Base-by-base conservation (phyloP, 2,329 filamentous ascomycete species). In the Bimuria novae-zelandiae region DNA sequence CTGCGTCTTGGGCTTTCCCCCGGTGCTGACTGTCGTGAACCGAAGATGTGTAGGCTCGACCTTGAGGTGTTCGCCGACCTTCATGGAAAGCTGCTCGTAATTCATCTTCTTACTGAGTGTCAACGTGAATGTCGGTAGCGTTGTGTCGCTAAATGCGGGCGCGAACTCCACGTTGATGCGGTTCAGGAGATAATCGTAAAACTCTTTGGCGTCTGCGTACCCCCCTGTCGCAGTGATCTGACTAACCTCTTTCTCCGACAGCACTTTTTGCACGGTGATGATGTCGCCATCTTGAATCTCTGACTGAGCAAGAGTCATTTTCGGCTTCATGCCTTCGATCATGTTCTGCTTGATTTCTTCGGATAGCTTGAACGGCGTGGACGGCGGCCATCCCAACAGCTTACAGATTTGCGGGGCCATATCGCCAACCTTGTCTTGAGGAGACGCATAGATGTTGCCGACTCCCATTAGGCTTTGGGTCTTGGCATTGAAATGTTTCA, bases 331-430 rank as follows among this genome's bases (percentile, higher is more conserved):
- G 6, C 84, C 82, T 70, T 99, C 95, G 61, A 99, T 96, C 92
- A 97, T 97, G 55, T 86, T 90, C 46, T 92, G 92, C 76, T 97
- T 99, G 76, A 99, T 97, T 78, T 99, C 94, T 82, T 99, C 94
- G 77, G 87, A 97, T 19, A 99, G 82, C 63, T 83, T 82, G 55
- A 89, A 83, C 3, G 84, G 79, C 3, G 89, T 83, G 58, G 89
- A 91, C 1, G 89, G 83, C 21, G 89, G 84, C 93, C 94, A 97
- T 11, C 85, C 83, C 90, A 97, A 94, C 69, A 88, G 84, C 64
- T 89, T 85, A 52, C 89, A 77, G 54, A 99, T 97, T 25, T 84
- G 76, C 1, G 89, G 85, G 4, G 88, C 84, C 23, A 97, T 78
- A 44, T 99, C 94, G 54, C 89, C 85, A 2, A 97, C 90, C 73